A percentile compares a stretch with the other conserved stretches of the same genome.
Conservation (phyloP, 257 asterid genomes). For the Leonotis leonurus region DNA sequence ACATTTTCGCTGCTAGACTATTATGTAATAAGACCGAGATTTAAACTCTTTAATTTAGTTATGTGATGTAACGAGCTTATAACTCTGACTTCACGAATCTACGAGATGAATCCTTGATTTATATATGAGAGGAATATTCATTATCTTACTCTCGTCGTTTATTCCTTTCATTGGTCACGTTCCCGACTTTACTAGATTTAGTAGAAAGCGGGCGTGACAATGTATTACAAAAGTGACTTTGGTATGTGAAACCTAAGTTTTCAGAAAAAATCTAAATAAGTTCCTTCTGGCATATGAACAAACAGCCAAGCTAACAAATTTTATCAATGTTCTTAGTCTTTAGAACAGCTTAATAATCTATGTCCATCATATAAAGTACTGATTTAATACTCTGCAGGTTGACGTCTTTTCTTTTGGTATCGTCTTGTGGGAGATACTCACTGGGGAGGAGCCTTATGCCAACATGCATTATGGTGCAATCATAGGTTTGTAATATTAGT, state of each 20-base stretch:
- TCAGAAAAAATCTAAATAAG: background rate
- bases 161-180: too few species aligned
- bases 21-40: too few species aligned
- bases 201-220: too few species aligned
- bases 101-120: too few species aligned
- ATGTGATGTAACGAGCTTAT: too few species aligned
- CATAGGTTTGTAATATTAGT: conserved; percentile 32
- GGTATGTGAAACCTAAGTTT: background rate
- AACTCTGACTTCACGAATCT: too few species aligned
- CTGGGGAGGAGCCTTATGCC: conserved; percentile 94
- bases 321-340: background rate
- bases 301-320: background rate
- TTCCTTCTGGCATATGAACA: background rate
- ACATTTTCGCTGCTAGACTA: too few species aligned
- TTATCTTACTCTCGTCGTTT: too few species aligned
- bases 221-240: background rate
- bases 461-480: conserved; percentile 95
- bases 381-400: conserved; percentile 41
- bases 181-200: too few species aligned
- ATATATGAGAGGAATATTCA: too few species aligned
- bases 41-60: too few species aligned
- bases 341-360: background rate
- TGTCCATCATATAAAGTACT: background rate
- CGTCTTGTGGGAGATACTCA: conserved; percentile 94
- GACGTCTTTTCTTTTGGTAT: conserved; percentile 92